A percentile compares a stretch with the other conserved stretches of the same genome.
These are phyloP conservation scores for Quercus gilva DNA, from an alignment of 306 rosid genomes.

Conservation along the genomic window DNA sequence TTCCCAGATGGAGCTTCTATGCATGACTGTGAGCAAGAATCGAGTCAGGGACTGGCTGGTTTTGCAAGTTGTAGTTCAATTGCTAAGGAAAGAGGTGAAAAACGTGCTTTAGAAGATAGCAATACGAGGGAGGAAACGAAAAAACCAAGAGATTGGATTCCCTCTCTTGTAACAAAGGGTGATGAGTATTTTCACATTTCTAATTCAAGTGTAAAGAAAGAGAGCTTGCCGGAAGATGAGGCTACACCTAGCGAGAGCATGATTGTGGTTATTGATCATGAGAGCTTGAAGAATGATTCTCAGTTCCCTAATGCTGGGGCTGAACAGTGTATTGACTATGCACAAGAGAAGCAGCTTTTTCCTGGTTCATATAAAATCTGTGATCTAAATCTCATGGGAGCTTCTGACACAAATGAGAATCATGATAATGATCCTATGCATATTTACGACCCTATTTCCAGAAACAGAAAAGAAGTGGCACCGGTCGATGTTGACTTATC, in stretches of 20 bases:
- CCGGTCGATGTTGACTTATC: conserved; percentile 69
- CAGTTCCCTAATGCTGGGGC: conserved; percentile 46
- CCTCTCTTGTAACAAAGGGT: conserved; percentile 45
- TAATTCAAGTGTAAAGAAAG: conserved; percentile 47
- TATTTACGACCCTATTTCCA: conserved; percentile 48
- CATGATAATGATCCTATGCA: conserved; percentile 52
- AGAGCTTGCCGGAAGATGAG: conserved; percentile 37
- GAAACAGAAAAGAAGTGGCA: conserved; percentile 46
- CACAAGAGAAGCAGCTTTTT: conserved; percentile 66
- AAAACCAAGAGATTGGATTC: conserved; percentile 60
- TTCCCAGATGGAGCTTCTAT: conserved; percentile 38
- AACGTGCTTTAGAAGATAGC: conserved; percentile 51
- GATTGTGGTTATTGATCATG: conserved; percentile 40
- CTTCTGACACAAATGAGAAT: conserved; percentile 71
- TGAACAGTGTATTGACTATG: conserved; percentile 46
- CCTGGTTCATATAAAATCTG: conserved; percentile 83
- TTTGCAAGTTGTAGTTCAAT: conserved; percentile 42
- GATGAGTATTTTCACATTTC: conserved; percentile 47
- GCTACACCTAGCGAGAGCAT: conserved; percentile 33
- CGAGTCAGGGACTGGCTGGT: conserved; percentile 29
- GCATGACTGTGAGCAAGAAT: conserved; percentile 39
- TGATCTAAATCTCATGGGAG: conserved; percentile 91
- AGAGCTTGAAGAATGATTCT: conserved; percentile 37
- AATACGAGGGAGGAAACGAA: conserved; percentile 55
- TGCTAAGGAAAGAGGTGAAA: conserved; percentile 62